phyloP scores from a whole-genome alignment of 495 filamentous ascomycete genomes.

The Hypoxylon cercidicola region DNA sequence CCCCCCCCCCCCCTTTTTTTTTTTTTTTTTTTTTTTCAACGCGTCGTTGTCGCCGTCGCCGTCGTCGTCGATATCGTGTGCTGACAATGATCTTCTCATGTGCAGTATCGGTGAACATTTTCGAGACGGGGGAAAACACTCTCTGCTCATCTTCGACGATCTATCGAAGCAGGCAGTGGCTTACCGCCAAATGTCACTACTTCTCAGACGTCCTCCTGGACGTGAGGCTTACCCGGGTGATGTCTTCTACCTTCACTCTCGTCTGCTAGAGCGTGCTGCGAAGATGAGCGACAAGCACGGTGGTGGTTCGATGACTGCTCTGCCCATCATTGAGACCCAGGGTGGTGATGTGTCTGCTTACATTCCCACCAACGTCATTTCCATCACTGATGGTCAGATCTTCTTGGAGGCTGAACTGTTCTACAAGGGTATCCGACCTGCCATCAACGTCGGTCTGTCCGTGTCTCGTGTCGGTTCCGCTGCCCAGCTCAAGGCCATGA shows the following conservation, averaged over 20 bases:
- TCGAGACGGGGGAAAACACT: constrained; percentile 91
- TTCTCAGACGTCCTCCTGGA: constrained; percentile 98
- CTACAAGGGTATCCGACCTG: constrained; percentile 99
- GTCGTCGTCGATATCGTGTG: too few species aligned
- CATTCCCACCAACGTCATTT: constrained; percentile 99
- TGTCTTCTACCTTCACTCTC: constrained; percentile 99
- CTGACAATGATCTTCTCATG: too few species aligned
- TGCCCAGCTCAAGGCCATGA: constrained; percentile 99
- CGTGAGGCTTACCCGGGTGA: constrained; percentile 99
- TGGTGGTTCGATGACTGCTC: constrained; percentile 95
- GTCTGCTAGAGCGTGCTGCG: constrained; percentile 98
- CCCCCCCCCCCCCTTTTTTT: too few species aligned
- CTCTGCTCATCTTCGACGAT: constrained; percentile 95
- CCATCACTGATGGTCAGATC: constrained; percentile 99
- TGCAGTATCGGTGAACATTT: constrained; percentile 88
- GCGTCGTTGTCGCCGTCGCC: too few species aligned
- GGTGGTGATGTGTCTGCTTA: constrained; percentile 99
- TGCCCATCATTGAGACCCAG: constrained; percentile 99
- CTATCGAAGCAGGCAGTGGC: constrained; percentile 99
- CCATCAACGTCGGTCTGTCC: constrained; percentile 99
- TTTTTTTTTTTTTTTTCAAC: too few species aligned
- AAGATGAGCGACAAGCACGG: constrained; percentile 99
- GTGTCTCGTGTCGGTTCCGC: constrained; percentile 99
- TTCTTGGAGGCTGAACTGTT: constrained; percentile 99
- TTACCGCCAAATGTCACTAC: constrained; percentile 99